Conservation (phyloP, 495 filamentous ascomycete genomes). For the Evernia prunastri region DNA sequence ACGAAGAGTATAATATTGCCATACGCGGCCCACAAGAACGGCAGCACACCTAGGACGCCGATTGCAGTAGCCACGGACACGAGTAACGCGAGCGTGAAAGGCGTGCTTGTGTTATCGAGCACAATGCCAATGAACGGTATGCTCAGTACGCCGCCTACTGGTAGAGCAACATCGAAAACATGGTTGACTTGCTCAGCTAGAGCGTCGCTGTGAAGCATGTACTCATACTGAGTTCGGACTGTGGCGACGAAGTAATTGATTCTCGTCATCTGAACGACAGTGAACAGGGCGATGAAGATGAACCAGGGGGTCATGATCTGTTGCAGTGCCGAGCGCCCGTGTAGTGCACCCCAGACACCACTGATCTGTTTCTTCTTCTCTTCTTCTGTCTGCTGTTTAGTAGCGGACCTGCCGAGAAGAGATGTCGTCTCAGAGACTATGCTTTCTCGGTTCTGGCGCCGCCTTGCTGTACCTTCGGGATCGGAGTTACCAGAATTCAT, state of each 20-base stretch:
- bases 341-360: constrained; percentile 86
- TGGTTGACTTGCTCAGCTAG: constrained; percentile 66
- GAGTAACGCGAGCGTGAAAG: constrained; percentile 66
- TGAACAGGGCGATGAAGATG: constrained; percentile 77
- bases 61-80: constrained; percentile 68
- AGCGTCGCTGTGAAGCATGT: constrained; percentile 55
- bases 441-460: constrained; percentile 57
- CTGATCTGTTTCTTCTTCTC: constrained; percentile 53
- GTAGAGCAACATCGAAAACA: constrained; percentile 84
- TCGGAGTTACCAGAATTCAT: constrained; percentile 45
- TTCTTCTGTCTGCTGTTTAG: constrained; percentile 43
- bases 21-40: constrained; percentile 63
- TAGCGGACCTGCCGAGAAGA: constrained; percentile 53
- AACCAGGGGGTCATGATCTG: constrained; percentile 88
- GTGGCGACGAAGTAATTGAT: constrained; percentile 98
- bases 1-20: constrained; percentile 74
- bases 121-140: constrained; percentile 84
- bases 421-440: constrained; percentile 67
- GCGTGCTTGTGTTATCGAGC: constrained; percentile 70
- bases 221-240: constrained; percentile 75
- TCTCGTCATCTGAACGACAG: constrained; percentile 83
- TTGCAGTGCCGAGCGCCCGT: constrained; percentile 60
- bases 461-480: constrained; percentile 34
- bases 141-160: constrained; percentile 73
- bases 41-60: constrained; percentile 71